Conservation (phyloP, 2,329 filamentous ascomycete genomes). For the Penicillium sp. region DNA sequence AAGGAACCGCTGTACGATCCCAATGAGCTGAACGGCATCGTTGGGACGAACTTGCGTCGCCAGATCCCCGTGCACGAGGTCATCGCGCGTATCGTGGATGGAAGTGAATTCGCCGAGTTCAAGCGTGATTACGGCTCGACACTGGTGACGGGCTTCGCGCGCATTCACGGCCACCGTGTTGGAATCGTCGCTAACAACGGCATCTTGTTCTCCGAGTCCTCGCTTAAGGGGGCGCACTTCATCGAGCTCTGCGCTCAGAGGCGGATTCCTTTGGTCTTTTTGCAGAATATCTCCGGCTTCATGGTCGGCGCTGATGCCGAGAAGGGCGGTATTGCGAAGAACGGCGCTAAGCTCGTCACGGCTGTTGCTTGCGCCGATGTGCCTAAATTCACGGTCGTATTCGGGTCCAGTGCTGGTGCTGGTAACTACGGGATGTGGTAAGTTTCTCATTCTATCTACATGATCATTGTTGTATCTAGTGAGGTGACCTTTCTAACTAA, state of each 20-base stretch:
- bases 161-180: conserved; percentile 83
- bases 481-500: conserved; percentile 1
- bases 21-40: conserved; percentile 79
- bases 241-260: conserved; percentile 91
- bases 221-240: conserved; percentile 93
- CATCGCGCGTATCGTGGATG: conserved; percentile 89
- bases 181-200: conserved; percentile 96
- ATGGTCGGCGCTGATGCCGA: conserved; percentile 96
- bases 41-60: conserved; percentile 81
- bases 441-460: conserved; percentile 25
- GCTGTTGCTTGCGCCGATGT: conserved; percentile 92
- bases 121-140: conserved; percentile 87
- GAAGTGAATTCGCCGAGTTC: conserved; percentile 86
- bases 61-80: conserved; percentile 84
- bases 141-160: conserved; percentile 85
- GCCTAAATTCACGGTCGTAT: conserved; percentile 93
- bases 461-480: not conserved
- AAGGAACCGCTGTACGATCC: conserved; percentile 76
- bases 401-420: conserved; percentile 88
- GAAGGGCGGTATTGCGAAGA: conserved; percentile 93
- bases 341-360: conserved; percentile 93
- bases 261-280: conserved; percentile 81
- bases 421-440: conserved; percentile 97
- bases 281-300: conserved; percentile 97
- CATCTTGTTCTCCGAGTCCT: conserved; percentile 83